Base-by-base conservation (phyloP, 192 early-diverging fungal genomes). In the Lobosporangium transversale region DNA sequence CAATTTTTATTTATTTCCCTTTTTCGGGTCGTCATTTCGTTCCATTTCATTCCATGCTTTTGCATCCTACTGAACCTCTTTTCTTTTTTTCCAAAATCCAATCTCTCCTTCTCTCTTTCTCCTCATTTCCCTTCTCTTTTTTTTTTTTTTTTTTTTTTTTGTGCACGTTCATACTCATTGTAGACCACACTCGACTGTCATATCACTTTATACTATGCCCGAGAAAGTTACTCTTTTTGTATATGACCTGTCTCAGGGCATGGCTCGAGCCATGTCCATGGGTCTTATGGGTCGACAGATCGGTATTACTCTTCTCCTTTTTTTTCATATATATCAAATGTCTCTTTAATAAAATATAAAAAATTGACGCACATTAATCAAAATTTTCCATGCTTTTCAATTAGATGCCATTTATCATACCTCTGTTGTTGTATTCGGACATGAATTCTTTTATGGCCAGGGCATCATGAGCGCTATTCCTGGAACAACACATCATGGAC, bases 371-470 rank as follows among this genome's bases (percentile, higher is more conserved):
- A 32, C 44, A 4, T 35, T 17, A 0, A 18, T 26, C 8, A 17
- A 29, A 47, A 8, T 14, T 20, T 43, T 23, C 3, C 0, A 43
- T 10, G 21, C 26, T 33, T 20, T 40, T 12, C 3, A 10, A 35
- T 20, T 84, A 76, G 83, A 85, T 32, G 84, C 68, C 7, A 87
- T 86, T 63, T 86, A 79, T 79, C 93, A 94, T 70, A 94, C 94
- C 2, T 83, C 88, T 0, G 89, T 95, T 14, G 88, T 93, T 14
- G 86, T 89, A 55, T 93, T 85, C 69, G 93, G 90, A 24, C 80
- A 67, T 29, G 95, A 96, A 54, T 90, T 86, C 49, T 93, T 78
- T 75, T 96, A 89, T 70, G 95, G 94, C 5, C 87, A 89, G 62
- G 95, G 95, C 27, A 91, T 96, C 54, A 66, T 81, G 55, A 67